Base-by-base conservation (phyloP, 2,329 filamentous ascomycete genomes). In the Aureobasidium sp. region DNA sequence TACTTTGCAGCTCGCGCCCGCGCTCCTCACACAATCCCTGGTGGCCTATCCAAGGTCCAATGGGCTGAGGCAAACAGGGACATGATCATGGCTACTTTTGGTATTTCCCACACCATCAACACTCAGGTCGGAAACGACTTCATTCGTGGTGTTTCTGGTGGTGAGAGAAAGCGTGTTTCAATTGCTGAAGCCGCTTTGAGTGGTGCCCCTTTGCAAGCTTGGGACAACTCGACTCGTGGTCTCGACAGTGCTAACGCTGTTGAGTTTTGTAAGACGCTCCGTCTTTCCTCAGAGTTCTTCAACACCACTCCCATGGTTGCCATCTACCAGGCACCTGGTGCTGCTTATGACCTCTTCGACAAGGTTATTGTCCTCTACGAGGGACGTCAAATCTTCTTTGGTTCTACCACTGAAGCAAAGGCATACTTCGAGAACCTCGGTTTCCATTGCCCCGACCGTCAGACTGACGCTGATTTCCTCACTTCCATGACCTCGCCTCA, bases 81-180 rank as follows among this genome's bases (percentile, higher is more conserved):
- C 71, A 86, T 90, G 47, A 82, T 87, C 65, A 89, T 90, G 87
- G 87, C 87, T 67, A 84, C 88, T 75, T 90, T 88, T 65, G 88
- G 88, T 65, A 88, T 90, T 66, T 81, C 82, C 15, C 88, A 91
- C 74, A 90, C 87, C 0, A 72, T 86, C 70, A 86, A 90, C 75
- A 90, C 87, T 3, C 80, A 82, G 17, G 87, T 91, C 26, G 88
- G 88, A 53, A 89, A 90, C 74, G 87, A 90, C 73, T 90, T 85
- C 70, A 78, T 90, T 34, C 85, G 88, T 63, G 88, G 88, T 73
- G 87, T 91, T 10, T 87, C 84, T 32, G 88, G 88, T 70, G 88
- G 88, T 70, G 87, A 91, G 78, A 82, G 86, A 70, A 92, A 94
- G 76, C 85, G 91, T 71, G 90, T 95, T 5, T 89, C 86, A 48